Conservation (phyloP, 1,284 basidiomycete species). For the Wolfiporia cocos region DNA sequence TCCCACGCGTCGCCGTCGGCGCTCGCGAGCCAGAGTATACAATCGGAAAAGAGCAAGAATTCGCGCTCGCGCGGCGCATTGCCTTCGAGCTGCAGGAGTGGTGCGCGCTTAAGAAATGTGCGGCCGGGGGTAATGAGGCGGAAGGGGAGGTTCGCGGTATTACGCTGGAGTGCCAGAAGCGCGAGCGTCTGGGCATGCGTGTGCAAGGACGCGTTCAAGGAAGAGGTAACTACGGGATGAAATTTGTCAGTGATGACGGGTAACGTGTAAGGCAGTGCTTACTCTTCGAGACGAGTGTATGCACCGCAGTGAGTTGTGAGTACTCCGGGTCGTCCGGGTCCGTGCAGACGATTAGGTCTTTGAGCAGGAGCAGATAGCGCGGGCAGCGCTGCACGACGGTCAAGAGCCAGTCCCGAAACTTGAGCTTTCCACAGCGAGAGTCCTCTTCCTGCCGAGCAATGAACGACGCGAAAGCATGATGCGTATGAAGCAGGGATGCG, state of each 20-base stretch:
- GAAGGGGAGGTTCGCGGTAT: conserved; percentile 69
- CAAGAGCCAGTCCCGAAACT: conserved; percentile 79
- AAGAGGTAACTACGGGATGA: conserved; percentile 54
- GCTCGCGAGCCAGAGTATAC: conserved; percentile 70
- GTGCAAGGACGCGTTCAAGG: conserved; percentile 73
- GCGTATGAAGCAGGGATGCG: conserved; percentile 42
- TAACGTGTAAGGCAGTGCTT: conserved; percentile 7
- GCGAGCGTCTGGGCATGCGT: conserved; percentile 70
- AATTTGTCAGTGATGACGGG: conserved; percentile 3
- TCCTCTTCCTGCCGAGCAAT: conserved; percentile 56
- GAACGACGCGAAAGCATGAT: conserved; percentile 54
- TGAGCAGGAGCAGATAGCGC: conserved; percentile 75
- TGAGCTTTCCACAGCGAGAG: conserved; percentile 64
- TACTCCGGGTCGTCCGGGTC: conserved; percentile 60
- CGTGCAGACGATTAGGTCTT: conserved; percentile 69
- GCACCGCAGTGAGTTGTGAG: conserved; percentile 48
- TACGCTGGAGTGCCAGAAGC: conserved; percentile 70
- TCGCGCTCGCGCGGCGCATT: conserved; percentile 51
- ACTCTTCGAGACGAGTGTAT: conserved; percentile 74
- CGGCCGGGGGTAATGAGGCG: conserved; percentile 75
- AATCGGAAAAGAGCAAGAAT: conserved; percentile 80
- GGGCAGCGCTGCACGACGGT: conserved; percentile 85
- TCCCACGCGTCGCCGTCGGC: conserved; percentile 31
- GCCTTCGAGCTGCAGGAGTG: conserved; percentile 52
- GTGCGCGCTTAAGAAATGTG: conserved; percentile 64